Evolutionary conservation across 1,284 basidiomycete species (phyloP), one percentile per base, ranked within the genome.

Genomic region (Cryptococcus sp.): DNA sequence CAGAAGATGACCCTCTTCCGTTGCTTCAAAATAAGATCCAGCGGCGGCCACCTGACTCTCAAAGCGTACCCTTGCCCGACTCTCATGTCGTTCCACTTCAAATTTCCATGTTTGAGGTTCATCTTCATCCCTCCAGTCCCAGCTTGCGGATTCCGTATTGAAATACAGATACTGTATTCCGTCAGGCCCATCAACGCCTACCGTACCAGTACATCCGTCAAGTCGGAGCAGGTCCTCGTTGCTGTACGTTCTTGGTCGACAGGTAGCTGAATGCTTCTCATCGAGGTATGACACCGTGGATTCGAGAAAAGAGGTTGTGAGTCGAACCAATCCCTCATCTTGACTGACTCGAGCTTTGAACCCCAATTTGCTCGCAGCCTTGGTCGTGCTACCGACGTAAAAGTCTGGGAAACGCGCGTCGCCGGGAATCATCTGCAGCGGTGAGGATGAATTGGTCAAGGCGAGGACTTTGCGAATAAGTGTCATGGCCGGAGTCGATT

Each of bases 361-460:
- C 0, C 67, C 69, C 4, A 69, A 56, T 25, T 61, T 62, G 7
- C 44, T 41, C 34, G 52, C 25, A 5, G 64, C 54, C 50, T 62
- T 63, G 38, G 23, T 38, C 1, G 65, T 66, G 44, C 58, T 58
- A 11, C 64, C 69, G 53, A 61, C 52, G 39, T 67, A 69, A 20
- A 50, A 48, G 34, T 64, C 58, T 2, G 67, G 68, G 48, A 65
- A 67, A 3, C 64, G 60, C 39, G 59, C 54, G 58, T 71, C 67
- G 15, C 55, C 62, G 1, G 65, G 65, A 20, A 73, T 61, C 20
- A 50, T 55, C 38, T 63, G 69, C 20, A 73, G 19, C 0, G 71
- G 68, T 15, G 69, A 72, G 13, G 65, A 62, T 17, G 68, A 70
- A 45, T 67, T 63, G 25, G 67, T 66, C n/a, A 72, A 58, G 13